Percentiles rank a stretch among this genome's conserved stretches.
These are phyloP conservation scores for Pythium dissimile DNA, from an alignment of 352 stramenopile species.

Conservation along the genomic window DNA sequence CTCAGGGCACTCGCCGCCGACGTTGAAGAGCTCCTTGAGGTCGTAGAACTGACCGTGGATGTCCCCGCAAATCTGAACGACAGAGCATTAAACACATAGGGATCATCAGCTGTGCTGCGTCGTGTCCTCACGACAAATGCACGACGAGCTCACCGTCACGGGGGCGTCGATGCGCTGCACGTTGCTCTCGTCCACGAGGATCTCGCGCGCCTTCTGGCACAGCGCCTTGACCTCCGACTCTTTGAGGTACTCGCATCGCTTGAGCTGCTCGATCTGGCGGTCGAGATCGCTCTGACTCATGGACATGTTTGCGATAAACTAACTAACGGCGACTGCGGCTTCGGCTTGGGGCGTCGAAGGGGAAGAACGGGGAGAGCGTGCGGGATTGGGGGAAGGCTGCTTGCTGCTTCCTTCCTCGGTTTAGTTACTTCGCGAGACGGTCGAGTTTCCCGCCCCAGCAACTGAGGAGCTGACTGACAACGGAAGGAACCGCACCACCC, in stretches of 20 bases:
- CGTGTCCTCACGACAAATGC: not conserved
- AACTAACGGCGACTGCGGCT: too few species aligned
- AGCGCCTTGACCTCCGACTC: conserved; percentile 98
- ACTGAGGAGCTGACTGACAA: conserved; percentile 10
- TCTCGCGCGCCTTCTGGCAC: conserved; percentile 97
- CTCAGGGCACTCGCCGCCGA: conserved; percentile 97
- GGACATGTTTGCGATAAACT: conserved; percentile 54
- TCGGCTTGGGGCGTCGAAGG: too few species aligned
- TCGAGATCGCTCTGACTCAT: conserved; percentile 84
- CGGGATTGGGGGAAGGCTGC: not conserved
- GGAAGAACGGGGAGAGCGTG: not conserved
- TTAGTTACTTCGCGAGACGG: conserved; percentile 5
- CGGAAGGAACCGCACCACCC: conserved; percentile 14
- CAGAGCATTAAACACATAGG: not conserved
- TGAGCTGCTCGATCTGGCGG: conserved; percentile 87
- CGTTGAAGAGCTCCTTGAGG: conserved; percentile 97
- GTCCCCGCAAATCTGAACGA: conserved; percentile 95
- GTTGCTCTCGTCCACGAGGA: conserved; percentile 99
- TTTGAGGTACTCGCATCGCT: conserved; percentile 98
- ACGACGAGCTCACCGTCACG: conserved; percentile 87
- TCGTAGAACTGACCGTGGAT: conserved; percentile 99
- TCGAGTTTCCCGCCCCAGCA: not conserved
- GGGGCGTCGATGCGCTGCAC: conserved; percentile 98
- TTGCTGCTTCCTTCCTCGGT: conserved; percentile 15
- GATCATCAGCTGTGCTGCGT: not conserved